Base-by-base conservation (phyloP, 768 basidiomycete genomes). In the Tulasnella sp. region DNA sequence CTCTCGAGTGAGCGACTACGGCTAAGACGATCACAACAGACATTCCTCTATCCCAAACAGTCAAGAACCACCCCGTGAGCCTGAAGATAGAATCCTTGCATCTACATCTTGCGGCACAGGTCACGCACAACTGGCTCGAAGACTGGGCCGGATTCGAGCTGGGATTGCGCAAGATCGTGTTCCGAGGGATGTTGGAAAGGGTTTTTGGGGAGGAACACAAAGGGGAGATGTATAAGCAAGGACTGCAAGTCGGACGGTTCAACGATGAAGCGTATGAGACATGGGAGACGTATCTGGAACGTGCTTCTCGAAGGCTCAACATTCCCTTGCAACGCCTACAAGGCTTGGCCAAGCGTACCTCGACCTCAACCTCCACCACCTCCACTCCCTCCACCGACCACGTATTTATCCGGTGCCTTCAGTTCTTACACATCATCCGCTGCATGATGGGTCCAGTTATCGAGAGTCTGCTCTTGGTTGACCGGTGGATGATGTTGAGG, bases 41-140 rank as follows among this genome's bases (percentile, higher is more conserved):
- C 67, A 80, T 81, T 62, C 81, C 80, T 12, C 69, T 82, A 32
- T 79, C 77, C 15, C 62, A 62, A 15, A 37, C 58, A n/a, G 32
- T 79, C 76, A 19, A 63, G 62, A 25, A 35, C 59, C 21, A 65
- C 67, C 61, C 59, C 51, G 49, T 23, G 34, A 32, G 42, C 3
- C 62, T 72, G 31, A 48, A 62, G 5, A 69, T 79, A 4, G 72
- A 77, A 2, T 65, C 74, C 4, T 75, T 74, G 9, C 80, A 82
- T 19, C 73, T 77, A 46, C 84, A 86, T 58, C 76, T 87, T 29
- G 85, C 86, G 1, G 75, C 85, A 0, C 86, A 88, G 62, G 73
- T 80, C 1, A 86, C 85, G 0, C 67, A 72, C 11, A 73, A 78
- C 46, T 88, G 86, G 86, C 64, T 74, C 35, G 65, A 59, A 11